Evolutionary conservation across 73 alveolate genomes (phyloP), one percentile per base, ranked within the genome.

Genomic region (Tetrahymena borealis): DNA sequence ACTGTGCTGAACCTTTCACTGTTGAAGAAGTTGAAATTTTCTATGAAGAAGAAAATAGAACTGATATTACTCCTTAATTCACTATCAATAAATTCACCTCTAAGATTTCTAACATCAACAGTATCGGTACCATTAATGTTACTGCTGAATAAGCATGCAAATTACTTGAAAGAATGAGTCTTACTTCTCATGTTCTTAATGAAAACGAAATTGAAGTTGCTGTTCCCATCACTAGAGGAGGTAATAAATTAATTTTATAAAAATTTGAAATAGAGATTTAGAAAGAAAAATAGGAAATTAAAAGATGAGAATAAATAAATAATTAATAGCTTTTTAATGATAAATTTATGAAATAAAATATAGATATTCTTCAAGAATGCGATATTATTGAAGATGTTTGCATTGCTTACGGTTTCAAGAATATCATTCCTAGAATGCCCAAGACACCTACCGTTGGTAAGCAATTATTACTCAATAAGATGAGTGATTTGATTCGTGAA

Each of bases 331-430:
- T 92, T 37, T 12, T 77, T 24, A 60, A 93, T 40, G 96, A 95
- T 33, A 94, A 91, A 77, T 96, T 95, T 12, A 97, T 97, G 10
- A 92, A 92, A 16, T 91, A 94, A 32, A 94, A 98, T 90, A 95
- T 96, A 93, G 99, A 97, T 94, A 95, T 98, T 42, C 95, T 98
- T 31, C 98, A 97, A 91, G 97, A 98, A 32, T 98, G 99, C 91
- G 99, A 97, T 95, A 95, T 98, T 39, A 97, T 97, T 79, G 99
- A 98, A 95, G 99, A 98, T 92, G 96, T 99, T 92, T 99, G 99
- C 38, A 98, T 98, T 92, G 99, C 99, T 3, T 98, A 94, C 94
- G 99, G 99, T 33, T 98, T 96, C 92, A 98, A 98, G 92, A 98
- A 97, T 42, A 91, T 98, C 79, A 97, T 93, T 79, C 90, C 94